phyloP scores from a whole-genome alignment of 371 early-diverging fungal genomes.

The Rhizopus delemar region DNA sequence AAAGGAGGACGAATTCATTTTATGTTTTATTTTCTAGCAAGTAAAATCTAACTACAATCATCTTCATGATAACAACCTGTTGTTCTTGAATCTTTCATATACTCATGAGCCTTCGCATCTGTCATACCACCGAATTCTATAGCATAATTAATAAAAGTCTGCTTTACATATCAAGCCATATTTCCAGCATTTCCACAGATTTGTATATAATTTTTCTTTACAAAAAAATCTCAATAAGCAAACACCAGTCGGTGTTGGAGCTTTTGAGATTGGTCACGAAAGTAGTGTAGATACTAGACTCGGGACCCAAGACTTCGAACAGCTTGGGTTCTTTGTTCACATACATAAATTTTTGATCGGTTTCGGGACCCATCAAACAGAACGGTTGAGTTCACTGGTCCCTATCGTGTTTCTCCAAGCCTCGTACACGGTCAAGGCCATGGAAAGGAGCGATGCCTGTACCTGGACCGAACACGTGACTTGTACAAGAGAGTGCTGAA shows the following conservation, averaged over 20 bases:
- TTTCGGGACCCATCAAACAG: conserved; percentile 94
- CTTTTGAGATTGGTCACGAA: conserved; percentile 83
- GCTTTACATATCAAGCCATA: conserved; percentile 93
- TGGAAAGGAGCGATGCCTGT: conserved; percentile 98
- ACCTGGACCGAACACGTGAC: conserved; percentile 96
- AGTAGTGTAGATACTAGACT: conserved; percentile 75
- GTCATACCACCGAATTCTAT: conserved; percentile 65
- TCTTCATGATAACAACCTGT: conserved; percentile 92
- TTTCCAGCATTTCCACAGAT: conserved; percentile 95
- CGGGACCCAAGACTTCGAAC: conserved; percentile 59
- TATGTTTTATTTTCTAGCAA: not conserved
- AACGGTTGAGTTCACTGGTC: conserved; percentile 76
- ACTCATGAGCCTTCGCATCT: conserved; percentile 70
- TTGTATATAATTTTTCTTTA: conserved; percentile 80
- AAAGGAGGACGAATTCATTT: no score
- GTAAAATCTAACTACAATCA: conserved; percentile 77
- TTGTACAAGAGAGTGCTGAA: conserved; percentile 76
- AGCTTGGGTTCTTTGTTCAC: conserved; percentile 74
- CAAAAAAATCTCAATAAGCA: conserved; percentile 68
- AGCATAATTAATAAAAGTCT: conserved; percentile 69
- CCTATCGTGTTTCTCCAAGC: conserved; percentile 54
- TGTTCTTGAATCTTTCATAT: conserved; percentile 79
- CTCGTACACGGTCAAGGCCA: conserved; percentile 91
- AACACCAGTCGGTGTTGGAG: conserved; percentile 74
- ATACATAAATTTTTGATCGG: conserved; percentile 84